phyloP scores from a whole-genome alignment of 805 yeast genomes.

The Wickerhamiella nectarea region DNA sequence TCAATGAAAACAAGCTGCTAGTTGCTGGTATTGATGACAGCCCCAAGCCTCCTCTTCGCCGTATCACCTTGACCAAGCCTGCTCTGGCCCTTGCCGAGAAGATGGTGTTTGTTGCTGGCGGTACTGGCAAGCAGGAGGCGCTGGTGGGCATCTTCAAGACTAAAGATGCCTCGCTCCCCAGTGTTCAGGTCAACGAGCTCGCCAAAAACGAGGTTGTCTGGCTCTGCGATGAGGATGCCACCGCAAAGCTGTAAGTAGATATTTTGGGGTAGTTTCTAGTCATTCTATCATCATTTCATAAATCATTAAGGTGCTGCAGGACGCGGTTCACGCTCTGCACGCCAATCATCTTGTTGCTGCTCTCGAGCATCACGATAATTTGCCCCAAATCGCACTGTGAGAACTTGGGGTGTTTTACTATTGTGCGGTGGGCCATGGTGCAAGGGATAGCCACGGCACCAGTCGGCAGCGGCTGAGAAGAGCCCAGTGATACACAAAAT shows the following conservation, averaged over 20 bases:
- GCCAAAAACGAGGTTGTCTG: slow-evolving; percentile 42
- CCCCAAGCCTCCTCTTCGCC: slow-evolving; percentile 85
- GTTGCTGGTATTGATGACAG: slow-evolving; percentile 65
- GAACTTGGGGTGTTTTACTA: slow-evolving; percentile 45
- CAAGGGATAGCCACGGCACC: slow-evolving; percentile 48
- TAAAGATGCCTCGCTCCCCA: slow-evolving; percentile 36
- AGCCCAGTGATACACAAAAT: slow-evolving; percentile 44
- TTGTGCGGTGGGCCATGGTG: slow-evolving; percentile 70
- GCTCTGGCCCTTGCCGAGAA: slow-evolving; percentile 40
- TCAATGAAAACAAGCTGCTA: slow-evolving; percentile 37
- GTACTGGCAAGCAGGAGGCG: slow-evolving; percentile 65
- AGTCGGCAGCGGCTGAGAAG: slow-evolving; percentile 13
- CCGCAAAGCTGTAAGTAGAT: slow-evolving; percentile 32
- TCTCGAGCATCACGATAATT: slow-evolving; percentile 16
- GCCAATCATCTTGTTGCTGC: slow-evolving; percentile 17
- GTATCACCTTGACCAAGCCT: slow-evolving; percentile 80
- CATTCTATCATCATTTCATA: too few relatives aligned
- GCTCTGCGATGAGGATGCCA: slow-evolving; percentile 76
- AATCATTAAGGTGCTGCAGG: slow-evolving; percentile 16
- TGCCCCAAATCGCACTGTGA: slow-evolving; percentile 18
- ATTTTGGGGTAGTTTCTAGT: too few relatives aligned
- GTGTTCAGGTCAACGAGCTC: slow-evolving; percentile 56
- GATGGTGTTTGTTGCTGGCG: slow-evolving; percentile 80
- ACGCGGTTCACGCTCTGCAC: slow-evolving; percentile 21
- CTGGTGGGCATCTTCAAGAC: slow-evolving; percentile 54